phyloP scores from a whole-genome alignment of 192 early-diverging fungal species.

The Gryganskiella cystojenkinii region DNA sequence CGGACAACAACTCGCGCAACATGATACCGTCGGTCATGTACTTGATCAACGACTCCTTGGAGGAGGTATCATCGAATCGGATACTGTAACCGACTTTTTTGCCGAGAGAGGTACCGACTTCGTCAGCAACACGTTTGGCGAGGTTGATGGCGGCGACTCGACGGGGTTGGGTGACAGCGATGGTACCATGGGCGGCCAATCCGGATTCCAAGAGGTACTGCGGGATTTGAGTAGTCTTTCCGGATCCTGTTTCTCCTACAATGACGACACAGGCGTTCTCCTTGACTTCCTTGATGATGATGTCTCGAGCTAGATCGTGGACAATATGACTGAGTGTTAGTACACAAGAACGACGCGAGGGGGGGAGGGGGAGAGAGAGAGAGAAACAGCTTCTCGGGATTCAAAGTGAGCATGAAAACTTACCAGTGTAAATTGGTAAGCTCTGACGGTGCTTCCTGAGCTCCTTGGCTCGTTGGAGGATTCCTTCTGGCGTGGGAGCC shows the following conservation, averaged over 20 bases:
- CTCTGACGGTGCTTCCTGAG: conserved; percentile 37
- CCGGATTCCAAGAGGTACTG: conserved; percentile 87
- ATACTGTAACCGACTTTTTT: conserved; percentile 93
- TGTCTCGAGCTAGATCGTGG: conserved; percentile 19
- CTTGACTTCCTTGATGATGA: conserved; percentile 85
- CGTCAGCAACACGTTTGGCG: conserved; percentile 82
- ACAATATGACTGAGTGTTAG: too few relatives aligned
- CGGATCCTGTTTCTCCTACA: conserved; percentile 98
- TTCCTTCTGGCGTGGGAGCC: conserved; percentile 26
- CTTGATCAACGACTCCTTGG: conserved; percentile 81
- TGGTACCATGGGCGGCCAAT: conserved; percentile 68
- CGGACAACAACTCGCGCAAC: conserved; percentile 88
- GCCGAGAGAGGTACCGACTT: conserved; percentile 77
- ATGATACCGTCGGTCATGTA: conserved; percentile 99
- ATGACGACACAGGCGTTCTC: conserved; percentile 93
- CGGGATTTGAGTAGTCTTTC: conserved; percentile 99
- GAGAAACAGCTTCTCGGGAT: neutral
- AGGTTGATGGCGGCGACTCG: conserved; percentile 88
- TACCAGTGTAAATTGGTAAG: conserved; percentile 45
- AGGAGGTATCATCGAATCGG: conserved; percentile 94
- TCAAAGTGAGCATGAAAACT: neutral
- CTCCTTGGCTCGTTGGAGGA: conserved; percentile 36
- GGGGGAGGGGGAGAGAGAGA: neutral
- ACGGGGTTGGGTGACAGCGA: conserved; percentile 88
- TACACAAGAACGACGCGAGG: neutral